phyloP scores from a whole-genome alignment of 768 basidiomycete species.

The Trametes meyenii region DNA sequence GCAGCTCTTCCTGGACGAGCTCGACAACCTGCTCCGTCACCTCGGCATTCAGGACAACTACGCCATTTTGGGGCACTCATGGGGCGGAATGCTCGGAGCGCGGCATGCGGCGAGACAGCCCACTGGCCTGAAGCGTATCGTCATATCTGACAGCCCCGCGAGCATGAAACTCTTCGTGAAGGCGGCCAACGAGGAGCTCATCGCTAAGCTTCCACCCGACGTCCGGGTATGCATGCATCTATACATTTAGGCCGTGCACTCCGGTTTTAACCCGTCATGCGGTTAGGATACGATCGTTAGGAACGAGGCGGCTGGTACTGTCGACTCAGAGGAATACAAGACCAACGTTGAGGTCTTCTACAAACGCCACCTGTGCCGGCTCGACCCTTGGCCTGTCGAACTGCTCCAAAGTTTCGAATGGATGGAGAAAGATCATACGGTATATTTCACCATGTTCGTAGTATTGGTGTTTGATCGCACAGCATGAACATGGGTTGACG shows the following conservation, averaged over 20 bases:
- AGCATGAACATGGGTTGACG: background rate
- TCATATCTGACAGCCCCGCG: conserved; percentile 34
- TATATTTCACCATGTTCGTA: conserved; percentile 50
- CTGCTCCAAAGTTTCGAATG: conserved; percentile 37
- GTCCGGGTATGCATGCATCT: conserved; percentile 32
- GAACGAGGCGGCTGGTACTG: conserved; percentile 50
- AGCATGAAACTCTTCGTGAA: conserved; percentile 31
- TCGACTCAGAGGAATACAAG: conserved; percentile 47
- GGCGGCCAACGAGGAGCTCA: conserved; percentile 41
- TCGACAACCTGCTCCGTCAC: conserved; percentile 48
- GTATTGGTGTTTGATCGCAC: background rate
- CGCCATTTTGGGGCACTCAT: conserved; percentile 56
- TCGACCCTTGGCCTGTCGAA: conserved; percentile 48
- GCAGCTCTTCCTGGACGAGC: conserved; percentile 56
- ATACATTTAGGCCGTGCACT: background rate
- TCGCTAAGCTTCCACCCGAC: conserved; percentile 38
- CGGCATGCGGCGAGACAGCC: conserved; percentile 47
- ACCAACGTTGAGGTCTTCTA: conserved; percentile 47
- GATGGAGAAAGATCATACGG: conserved; percentile 49
- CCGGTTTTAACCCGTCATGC: background rate
- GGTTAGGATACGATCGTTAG: conserved; percentile 31
- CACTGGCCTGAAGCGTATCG: conserved; percentile 36
- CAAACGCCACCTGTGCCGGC: conserved; percentile 44
- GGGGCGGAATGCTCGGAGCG: conserved; percentile 57
- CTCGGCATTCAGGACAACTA: conserved; percentile 45